Percentiles rank a stretch among this genome's conserved stretches.
phyloP scores from a whole-genome alignment of 1,284 basidiomycete genomes.

The Trametes versicolor region DNA sequence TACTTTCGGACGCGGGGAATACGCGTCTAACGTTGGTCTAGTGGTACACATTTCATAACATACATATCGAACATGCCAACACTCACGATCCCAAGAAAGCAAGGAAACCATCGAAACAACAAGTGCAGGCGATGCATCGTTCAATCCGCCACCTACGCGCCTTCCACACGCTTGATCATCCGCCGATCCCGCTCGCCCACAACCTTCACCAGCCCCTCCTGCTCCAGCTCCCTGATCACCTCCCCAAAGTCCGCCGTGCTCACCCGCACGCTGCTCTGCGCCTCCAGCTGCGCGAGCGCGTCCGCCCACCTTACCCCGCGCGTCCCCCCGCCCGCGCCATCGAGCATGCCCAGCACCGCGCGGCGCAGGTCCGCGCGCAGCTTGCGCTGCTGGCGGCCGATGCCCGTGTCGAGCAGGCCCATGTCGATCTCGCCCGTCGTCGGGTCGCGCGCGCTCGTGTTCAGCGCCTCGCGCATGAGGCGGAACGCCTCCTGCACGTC shows the following conservation, averaged over 20 bases:
- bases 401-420: conserved; percentile 95
- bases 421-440: conserved; percentile 96
- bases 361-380: conserved; percentile 86
- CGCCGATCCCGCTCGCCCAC: conserved; percentile 88
- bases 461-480: conserved; percentile 95
- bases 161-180: conserved; percentile 68
- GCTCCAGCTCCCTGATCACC: conserved; percentile 81
- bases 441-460: conserved; percentile 94
- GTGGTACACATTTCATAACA: too few relatives aligned
- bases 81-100: too few relatives aligned
- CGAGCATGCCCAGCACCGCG: conserved; percentile 78
- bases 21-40: too few relatives aligned
- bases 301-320: conserved; percentile 85
- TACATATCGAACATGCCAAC: too few relatives aligned
- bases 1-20: too few relatives aligned
- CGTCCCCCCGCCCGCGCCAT: conserved; percentile 53
- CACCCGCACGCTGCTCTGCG: conserved; percentile 84
- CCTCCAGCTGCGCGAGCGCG: conserved; percentile 75
- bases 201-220: conserved; percentile 86
- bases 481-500: conserved; percentile 94
- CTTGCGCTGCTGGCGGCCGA: conserved; percentile 85
- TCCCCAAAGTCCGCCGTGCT: conserved; percentile 84
- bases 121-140: too few relatives aligned
- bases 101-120: too few relatives aligned
- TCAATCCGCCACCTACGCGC: too few relatives aligned